Base-by-base conservation (phyloP, 495 filamentous ascomycete species). In the Penicillium cinerascens region DNA sequence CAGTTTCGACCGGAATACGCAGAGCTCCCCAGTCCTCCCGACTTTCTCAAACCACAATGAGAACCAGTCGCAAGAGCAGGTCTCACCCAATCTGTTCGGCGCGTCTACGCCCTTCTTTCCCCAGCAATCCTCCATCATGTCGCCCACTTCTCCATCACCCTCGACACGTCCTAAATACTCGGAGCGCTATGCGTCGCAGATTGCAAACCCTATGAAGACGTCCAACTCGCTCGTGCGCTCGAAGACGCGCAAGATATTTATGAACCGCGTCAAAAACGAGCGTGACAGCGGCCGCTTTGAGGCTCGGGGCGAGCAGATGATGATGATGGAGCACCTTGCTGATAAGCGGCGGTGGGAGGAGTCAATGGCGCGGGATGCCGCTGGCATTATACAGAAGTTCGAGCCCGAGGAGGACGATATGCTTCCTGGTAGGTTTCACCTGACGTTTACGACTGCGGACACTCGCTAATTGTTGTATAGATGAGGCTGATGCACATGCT, bases 301-400 rank as follows among this genome's bases (percentile, higher is more conserved):
- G 81, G 82, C 36, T 74, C 71, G 89, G 2, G 87, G 89, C 41
- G 89, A 96, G 51, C 87, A 95, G 78, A 83, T 95, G 47, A 65
- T 72, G 62, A 65, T 62, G 33, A 62, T 73, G 61, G 75, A 76
- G 56, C 55, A 68, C 55, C 49, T 71, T 27, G 74, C 75, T 29
- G 79, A 82, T 58, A 71, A 78, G 59, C 68, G 69, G 55, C 68
- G 74, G 48, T 69, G 78, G 60, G 78, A 78, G 42, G 78, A 78
- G 53, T 45, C 43, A n/a, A 76, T 78, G 73, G 60, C 56, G 42
- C 51, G 62, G 22, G 50, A 67, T 44, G 66, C 65, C 26, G 72
- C 70, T 49, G 47, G 42, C 20, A 25, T 62, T 52, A 54, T 54
- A 29, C 27, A 44, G n/a, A 57, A 48, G 9, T 40, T 56, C 49